Percentiles rank a stretch among this genome's conserved stretches.
These are phyloP conservation scores for Diaporthe nobilis DNA, from an alignment of 2,329 filamentous ascomycete genomes.

Conservation along the genomic window DNA sequence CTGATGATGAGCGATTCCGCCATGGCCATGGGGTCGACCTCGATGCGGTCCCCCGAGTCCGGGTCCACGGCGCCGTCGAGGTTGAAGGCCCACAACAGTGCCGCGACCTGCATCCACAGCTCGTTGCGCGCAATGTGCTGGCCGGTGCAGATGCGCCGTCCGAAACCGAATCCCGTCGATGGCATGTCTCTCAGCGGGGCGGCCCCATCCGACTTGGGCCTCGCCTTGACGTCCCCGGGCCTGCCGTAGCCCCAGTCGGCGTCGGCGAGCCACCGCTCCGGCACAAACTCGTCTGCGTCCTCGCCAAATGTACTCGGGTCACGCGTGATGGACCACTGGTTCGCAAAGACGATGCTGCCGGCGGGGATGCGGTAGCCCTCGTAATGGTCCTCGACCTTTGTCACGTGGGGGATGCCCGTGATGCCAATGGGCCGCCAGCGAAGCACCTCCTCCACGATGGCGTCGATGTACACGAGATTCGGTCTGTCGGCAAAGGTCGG, in stretches of 20 bases:
- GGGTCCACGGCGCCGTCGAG: conserved; percentile 32
- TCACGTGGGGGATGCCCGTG: conserved; percentile 52
- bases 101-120: conserved; percentile 35
- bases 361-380: conserved; percentile 43
- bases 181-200: conserved; percentile 30
- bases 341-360: conserved; percentile 39
- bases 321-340: conserved; percentile 39
- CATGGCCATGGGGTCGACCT: conserved; percentile 34
- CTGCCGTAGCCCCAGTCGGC: neutral
- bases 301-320: conserved; percentile 36
- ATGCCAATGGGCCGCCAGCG: conserved; percentile 49
- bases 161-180: conserved; percentile 35
- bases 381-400: conserved; percentile 45
- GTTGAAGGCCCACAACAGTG: conserved; percentile 39
- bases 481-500: conserved; percentile 46
- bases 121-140: conserved; percentile 36
- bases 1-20: conserved; percentile 27
- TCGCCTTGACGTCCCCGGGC: conserved; percentile 7
- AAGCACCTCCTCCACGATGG: conserved; percentile 46
- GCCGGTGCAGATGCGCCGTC: conserved; percentile 36
- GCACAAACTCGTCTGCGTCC: conserved; percentile 37
- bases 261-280: conserved; percentile 39
- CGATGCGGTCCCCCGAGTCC: conserved; percentile 4
- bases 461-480: conserved; percentile 47
- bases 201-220: conserved; percentile 14